These are phyloP conservation scores for Diaporthe australafricana DNA, from an alignment of 2,329 filamentous ascomycete genomes.

Conservation along the genomic window DNA sequence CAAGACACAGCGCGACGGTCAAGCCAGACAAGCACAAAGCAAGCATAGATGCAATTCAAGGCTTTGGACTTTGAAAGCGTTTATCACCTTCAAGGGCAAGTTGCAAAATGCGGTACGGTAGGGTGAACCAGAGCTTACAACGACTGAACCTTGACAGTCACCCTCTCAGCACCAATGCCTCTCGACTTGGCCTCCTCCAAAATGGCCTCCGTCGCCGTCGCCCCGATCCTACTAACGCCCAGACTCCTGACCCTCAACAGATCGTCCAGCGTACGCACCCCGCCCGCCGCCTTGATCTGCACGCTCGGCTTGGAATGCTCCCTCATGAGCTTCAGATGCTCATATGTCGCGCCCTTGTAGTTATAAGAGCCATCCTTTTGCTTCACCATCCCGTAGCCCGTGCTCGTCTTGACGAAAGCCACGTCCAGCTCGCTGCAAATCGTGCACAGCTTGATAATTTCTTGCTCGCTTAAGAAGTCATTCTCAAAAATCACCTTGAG, in stretches of 20 bases:
- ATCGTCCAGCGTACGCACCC: conserved; percentile 67
- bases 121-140: too few species aligned
- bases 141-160: conserved; percentile 16
- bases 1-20: too few species aligned
- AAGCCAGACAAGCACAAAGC: too few species aligned
- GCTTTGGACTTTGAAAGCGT: too few species aligned
- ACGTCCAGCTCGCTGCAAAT: conserved; percentile 64
- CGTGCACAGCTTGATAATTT: conserved; percentile 64
- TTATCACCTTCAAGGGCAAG: too few species aligned
- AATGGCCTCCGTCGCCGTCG: conserved; percentile 66
- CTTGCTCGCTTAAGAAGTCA: conserved; percentile 62
- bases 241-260: conserved; percentile 64
- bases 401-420: conserved; percentile 71
- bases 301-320: conserved; percentile 55
- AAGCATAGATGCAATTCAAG: too few species aligned
- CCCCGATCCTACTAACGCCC: conserved; percentile 66
- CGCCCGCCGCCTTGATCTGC: conserved; percentile 69
- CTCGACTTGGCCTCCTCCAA: conserved; percentile 64
- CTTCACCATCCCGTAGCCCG: conserved; percentile 71
- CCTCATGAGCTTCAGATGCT: conserved; percentile 66
- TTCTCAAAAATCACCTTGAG: conserved; percentile 74
- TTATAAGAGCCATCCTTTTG: conserved; percentile 61
- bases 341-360: conserved; percentile 64
- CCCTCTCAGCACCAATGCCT: conserved; percentile 53
- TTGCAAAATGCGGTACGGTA: too few species aligned